Base-by-base conservation (phyloP, 805 yeast genomes). In the Kluyveromyces siamensis region DNA sequence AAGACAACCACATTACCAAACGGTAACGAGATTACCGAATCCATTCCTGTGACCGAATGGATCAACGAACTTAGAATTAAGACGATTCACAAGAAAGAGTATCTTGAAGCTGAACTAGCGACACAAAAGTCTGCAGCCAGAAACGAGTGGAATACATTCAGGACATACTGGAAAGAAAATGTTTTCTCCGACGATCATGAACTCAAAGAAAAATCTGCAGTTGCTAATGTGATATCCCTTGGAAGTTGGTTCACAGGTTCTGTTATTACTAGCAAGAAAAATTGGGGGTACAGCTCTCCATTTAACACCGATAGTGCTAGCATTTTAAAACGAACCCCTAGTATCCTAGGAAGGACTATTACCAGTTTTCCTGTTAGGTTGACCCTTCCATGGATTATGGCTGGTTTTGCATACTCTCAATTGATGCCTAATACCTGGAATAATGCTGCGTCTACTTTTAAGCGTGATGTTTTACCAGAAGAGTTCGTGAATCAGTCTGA, bases 161-260 rank as follows among this genome's bases (percentile, higher is more conserved):
- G 46, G 41, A 49, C 53, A 10, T 60, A 56, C 41, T 39, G 56
- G 37, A 35, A 48, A 11, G 33, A 52, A 5, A 55, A 57, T 16
- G 48, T 63, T 13, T 54, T 62, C n/a, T 57, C 52, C 37, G 54
- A 60, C 44, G 37, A 49, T 8, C 37, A 44, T 19, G 70, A 65
- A 46, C 55, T 49, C 37, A 43, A 52, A 13, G 56, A 60, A 36
- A 40, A 51, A 8, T 21, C 63, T 5, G 59, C 62, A 7, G 66
- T 68, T 2, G 56, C 65, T 8, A 21, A 61, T 6, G 49, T 59
- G 11, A 36, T 56, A 5, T 55, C 69, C 1, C 46, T 61, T 1
- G 61, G 65, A 11, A 61, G 63, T 4, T 62, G 59, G 41, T 58
- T 55, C 47, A 48, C 55, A 10, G 66, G 67, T 5, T 56, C 61